These are phyloP conservation scores for Claviceps humidiphila DNA, from an alignment of 2,329 filamentous ascomycete genomes.

Conservation along the genomic window DNA sequence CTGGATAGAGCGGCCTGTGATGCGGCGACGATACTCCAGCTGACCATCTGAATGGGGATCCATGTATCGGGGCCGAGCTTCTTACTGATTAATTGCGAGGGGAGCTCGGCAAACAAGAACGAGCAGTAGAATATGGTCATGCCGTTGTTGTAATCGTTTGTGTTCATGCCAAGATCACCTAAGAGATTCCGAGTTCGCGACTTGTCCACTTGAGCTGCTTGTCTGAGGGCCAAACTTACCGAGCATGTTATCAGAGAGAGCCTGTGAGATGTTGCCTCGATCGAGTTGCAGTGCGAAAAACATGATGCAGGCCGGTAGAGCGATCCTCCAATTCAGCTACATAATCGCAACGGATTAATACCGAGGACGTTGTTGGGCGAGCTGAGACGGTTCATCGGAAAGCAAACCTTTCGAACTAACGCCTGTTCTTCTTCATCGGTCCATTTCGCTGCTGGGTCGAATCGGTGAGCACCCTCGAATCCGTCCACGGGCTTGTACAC, in stretches of 20 bases:
- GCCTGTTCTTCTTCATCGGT: conserved; percentile 40
- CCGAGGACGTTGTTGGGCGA: not conserved
- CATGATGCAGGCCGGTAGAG: conserved; percentile 31
- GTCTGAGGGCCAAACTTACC: not conserved
- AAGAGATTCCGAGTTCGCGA: not conserved
- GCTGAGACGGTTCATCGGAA: not conserved
- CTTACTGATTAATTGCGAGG: conserved; percentile 39
- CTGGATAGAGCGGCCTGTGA: conserved; percentile 18
- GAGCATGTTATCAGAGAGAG: conserved; percentile 25
- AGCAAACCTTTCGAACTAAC: conserved; percentile 35
- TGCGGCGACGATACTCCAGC: conserved; percentile 21
- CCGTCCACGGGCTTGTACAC: conserved; percentile 35
- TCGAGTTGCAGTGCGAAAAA: conserved; percentile 37
- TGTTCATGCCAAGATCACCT: conserved; percentile 5
- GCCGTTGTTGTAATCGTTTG: conserved; percentile 32
- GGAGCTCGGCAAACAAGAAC: conserved; percentile 39
- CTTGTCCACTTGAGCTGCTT: not conserved
- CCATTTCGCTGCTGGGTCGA: conserved; percentile 44
- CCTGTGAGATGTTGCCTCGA: conserved; percentile 22
- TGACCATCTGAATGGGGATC: conserved; percentile 32
- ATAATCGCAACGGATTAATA: not conserved
- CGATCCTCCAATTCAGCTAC: conserved; percentile 20
- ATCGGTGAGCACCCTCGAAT: conserved; percentile 47
- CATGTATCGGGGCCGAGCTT: conserved; percentile 35
- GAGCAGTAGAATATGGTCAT: conserved; percentile 34